Base-by-base conservation (phyloP, 371 early-diverging fungal species). In the Mucor circinelloides region DNA sequence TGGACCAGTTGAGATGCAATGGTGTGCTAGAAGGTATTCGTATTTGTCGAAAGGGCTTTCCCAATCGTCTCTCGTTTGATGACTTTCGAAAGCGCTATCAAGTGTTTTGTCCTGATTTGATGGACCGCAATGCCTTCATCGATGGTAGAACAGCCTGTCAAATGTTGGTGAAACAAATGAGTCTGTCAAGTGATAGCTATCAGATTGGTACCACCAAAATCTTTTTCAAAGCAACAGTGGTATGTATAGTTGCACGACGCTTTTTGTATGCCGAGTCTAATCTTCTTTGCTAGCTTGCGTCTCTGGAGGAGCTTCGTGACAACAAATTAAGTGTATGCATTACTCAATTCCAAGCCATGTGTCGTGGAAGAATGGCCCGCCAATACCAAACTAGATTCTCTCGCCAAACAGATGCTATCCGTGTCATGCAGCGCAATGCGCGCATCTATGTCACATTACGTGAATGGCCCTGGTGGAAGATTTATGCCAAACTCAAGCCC, bases 11-110 rank as follows among this genome's bases (percentile, higher is more conserved):
- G 42, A 87, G 97, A 17, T 99, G 99, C 84, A 99, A 99, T 75
- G 99, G 99, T 84, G 99, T 99, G 6, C 83, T 99, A 19, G 99
- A 99, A 82, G 99, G 99, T 28, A 99, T 99, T 66, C 92, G 99
- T 60, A 99, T 99, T 63, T 95, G 96, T 66, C 89, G 99, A 50
- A 95, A 94, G 60, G 99, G 99, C 4, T 99, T 94, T 85, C 99
- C 99, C 12, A 96, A 96, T 69, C 86, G 99, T 34, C 82, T 99
- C 5, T 70, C 90, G 2, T 99, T 99, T 84, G 86, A 90, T 34
- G 99, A 99, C 72, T 99, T 99, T 87, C 83, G 94, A 17, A 91
- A 94, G 67, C 91, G 99, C 40, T 99, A 99, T 75, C 96, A 95
- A 76, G 84, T 99, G 30, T 79, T 99, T 8, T 89, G 90, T 25